Base-by-base conservation (phyloP, 2,329 filamentous ascomycete species). In the Colletotrichum tabaci region DNA sequence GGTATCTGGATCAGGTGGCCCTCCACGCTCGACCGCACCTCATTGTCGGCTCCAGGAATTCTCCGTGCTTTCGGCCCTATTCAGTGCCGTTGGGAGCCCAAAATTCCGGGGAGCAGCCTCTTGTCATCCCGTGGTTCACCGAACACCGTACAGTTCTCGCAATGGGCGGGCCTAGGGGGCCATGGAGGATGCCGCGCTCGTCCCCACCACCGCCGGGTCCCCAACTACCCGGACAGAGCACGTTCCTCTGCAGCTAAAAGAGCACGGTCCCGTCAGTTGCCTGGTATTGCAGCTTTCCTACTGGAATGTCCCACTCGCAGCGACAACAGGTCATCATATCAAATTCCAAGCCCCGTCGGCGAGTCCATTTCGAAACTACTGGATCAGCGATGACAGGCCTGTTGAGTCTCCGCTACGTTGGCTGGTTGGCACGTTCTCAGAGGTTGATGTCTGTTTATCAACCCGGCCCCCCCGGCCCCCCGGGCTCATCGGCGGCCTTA, bases 1-100 rank as follows among this genome's bases (percentile, higher is more conserved):
- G 72, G 68, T 69, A 74, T 74, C 73, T 73, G 73, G 60, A 58
- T 69, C 57, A 72, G 55, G 67, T 72, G 69, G 66, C 66, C 61
- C 70, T 72, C 67, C 53, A 64, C 60, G 58, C 64, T 61, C 68
- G 58, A 67, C 57, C 58, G 56, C 61, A 71, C 50, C 62, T 73
- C 38, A 52, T 30, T 42, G 52, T 56, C 61, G 53, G 60, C 65
- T 68, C 64, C 64, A 62, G 26, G 52, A 67, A 68, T 46, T 63
- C 38, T 62, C 58, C 69, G 65, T 64, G 69, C 65, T 58, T 69
- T 71, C 66, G 70, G 61, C 49, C 70, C 70, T 72, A 66, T 18
- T 72, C 60, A 49, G 16, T 60, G 50, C 58, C 55, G 53, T 63
- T 64, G 60, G 21, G 60, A 55, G 58, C 38, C 53, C 47, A 38